Percentiles rank a stretch among this genome's conserved stretches.
These are phyloP conservation scores for Asterophora lycoperdoides DNA, from an alignment of 768 basidiomycete genomes.

Conservation along the genomic window DNA sequence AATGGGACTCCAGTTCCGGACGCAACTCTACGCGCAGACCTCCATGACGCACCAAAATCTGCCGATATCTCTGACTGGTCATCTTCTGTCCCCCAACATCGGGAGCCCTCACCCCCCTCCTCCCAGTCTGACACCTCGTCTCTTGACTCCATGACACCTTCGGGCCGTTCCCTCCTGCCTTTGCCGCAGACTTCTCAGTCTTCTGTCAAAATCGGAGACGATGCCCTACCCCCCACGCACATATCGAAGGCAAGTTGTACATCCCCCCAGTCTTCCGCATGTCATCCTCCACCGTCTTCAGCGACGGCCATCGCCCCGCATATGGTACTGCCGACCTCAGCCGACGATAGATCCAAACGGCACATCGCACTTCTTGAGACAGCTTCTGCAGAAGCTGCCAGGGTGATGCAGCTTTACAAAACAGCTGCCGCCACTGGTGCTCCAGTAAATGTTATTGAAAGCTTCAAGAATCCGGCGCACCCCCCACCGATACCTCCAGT, in stretches of 20 bases:
- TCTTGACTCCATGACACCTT: not conserved
- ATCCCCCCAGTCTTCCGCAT: not conserved
- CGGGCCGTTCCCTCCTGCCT: not conserved
- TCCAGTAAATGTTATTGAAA: conserved; percentile 6
- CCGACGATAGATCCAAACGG: conserved; percentile 63
- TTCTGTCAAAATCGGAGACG: not conserved
- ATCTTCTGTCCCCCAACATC: not conserved
- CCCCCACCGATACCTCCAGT: conserved; percentile 4
- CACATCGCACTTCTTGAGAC: conserved; percentile 69
- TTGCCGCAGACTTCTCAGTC: conserved; percentile 3
- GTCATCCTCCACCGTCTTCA: conserved; percentile 25
- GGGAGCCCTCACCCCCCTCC: not conserved
- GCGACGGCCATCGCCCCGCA: conserved; percentile 53
- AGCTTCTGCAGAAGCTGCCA: conserved; percentile 70
- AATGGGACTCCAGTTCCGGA: conserved; percentile 21
- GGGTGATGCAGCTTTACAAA: conserved; percentile 40
- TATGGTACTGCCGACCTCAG: conserved; percentile 52
- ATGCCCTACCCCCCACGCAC: not conserved
- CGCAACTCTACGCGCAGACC: conserved; percentile 16
- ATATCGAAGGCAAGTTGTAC: not conserved
- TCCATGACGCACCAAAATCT: not conserved
- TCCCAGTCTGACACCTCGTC: conserved; percentile 1
- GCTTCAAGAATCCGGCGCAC: conserved; percentile 5
- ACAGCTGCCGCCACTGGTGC: conserved; percentile 13
- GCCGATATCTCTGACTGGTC: conserved; percentile 19